Conservation (phyloP, 2,329 filamentous ascomycete species). For the Aureobasidium mangrovei region DNA sequence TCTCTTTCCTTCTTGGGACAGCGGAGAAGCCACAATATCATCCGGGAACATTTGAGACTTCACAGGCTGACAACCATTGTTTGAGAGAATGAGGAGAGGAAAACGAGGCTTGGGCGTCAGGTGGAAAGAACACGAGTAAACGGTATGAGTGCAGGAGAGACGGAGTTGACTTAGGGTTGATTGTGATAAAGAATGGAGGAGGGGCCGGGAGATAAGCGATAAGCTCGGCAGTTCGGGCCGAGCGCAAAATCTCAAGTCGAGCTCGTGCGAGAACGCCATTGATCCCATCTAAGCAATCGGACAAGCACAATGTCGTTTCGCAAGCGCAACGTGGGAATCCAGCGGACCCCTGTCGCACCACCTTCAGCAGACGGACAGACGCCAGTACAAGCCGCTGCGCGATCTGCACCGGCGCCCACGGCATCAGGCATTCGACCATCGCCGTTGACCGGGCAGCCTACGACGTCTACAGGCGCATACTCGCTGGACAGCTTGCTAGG, state of each 20-base stretch:
- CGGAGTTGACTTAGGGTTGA: too few species aligned
- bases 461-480: conserved; percentile 81
- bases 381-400: conserved; percentile 3
- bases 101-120: too few species aligned
- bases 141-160: too few species aligned
- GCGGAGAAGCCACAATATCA: too few species aligned
- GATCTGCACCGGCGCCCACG: conserved; percentile 9
- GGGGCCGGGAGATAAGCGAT: neutral
- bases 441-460: conserved; percentile 75
- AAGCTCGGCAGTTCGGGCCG: neutral
- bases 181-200: too few species aligned
- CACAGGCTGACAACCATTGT: too few species aligned
- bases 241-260: conserved; percentile 4
- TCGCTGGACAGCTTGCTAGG: conserved; percentile 79
- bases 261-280: neutral
- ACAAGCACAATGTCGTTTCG: conserved; percentile 52
- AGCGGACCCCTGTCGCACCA: conserved; percentile 8
- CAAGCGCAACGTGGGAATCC: conserved; percentile 50
- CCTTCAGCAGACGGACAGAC: conserved; percentile 9
- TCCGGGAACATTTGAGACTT: too few species aligned
- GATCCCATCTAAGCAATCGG: neutral
- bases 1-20: too few species aligned
- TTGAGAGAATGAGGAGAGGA: too few species aligned
- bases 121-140: too few species aligned
- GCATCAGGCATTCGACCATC: conserved; percentile 65